These are phyloP conservation scores for Spathaspora passalidarum DNA, from an alignment of 805 yeast species.

Conservation along the genomic window DNA sequence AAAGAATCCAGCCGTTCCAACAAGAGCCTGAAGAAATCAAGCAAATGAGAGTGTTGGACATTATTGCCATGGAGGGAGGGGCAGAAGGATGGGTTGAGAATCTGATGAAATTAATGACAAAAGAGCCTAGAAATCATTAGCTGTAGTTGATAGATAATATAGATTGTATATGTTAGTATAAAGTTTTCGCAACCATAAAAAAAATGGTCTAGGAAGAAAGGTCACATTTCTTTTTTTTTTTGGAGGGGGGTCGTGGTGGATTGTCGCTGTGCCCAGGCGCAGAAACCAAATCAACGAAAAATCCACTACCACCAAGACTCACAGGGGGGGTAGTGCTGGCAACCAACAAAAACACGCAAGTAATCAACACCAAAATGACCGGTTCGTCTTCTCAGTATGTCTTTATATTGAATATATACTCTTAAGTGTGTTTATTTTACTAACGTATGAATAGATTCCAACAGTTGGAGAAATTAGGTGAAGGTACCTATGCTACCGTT, in stretches of 20 bases:
- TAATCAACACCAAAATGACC: slow-evolving; percentile 23
- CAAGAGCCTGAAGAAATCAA: slow-evolving; percentile 28
- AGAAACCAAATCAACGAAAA: not conserved
- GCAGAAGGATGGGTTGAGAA: slow-evolving; percentile 89
- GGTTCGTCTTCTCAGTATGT: slow-evolving; percentile 47
- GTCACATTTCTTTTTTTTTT: not conserved
- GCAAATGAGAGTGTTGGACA: slow-evolving; percentile 49
- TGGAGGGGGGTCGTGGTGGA: not conserved
- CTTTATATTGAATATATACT: not conserved
- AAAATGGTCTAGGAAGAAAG: no score
- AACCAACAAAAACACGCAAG: not conserved
- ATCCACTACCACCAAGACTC: not conserved
- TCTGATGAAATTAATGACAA: slow-evolving; percentile 66
- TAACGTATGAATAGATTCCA: slow-evolving; percentile 28
- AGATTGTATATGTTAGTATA: not conserved
- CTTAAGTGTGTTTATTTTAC: not conserved
- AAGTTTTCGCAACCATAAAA: no score
- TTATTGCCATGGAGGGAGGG: slow-evolving; percentile 77
- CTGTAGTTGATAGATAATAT: not conserved
- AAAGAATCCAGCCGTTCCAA: slow-evolving; percentile 17
- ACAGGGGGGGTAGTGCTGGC: not conserved
- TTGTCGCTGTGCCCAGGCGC: no score
- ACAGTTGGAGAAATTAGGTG: slow-evolving; percentile 81
- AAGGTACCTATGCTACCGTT: slow-evolving; percentile 98
- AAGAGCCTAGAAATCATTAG: slow-evolving; percentile 70